A percentile compares a stretch with the other conserved stretches of the same genome.
These are phyloP conservation scores for Pseudogymnoascus verrucosus DNA, from an alignment of 2,329 filamentous ascomycete genomes.

Conservation along the genomic window DNA sequence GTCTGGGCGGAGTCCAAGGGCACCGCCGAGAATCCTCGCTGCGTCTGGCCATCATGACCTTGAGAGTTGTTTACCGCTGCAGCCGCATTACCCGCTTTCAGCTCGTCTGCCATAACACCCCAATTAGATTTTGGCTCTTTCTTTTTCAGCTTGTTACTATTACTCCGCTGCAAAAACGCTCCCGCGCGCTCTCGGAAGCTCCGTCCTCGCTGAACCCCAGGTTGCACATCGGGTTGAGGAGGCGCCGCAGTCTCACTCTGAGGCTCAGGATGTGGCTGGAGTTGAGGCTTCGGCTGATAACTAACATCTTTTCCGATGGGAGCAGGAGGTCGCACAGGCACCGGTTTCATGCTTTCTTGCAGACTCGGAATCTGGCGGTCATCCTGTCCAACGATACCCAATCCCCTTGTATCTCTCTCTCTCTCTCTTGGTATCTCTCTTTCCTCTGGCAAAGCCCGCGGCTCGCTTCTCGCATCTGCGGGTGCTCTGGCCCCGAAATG, in stretches of 20 bases:
- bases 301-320: slow-evolving; percentile 17
- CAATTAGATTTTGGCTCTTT: slow-evolving; percentile 22
- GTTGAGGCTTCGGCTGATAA: background rate
- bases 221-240: background rate
- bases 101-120: background rate
- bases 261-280: background rate
- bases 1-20: background rate
- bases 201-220: slow-evolving; percentile 39
- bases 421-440: slow-evolving; percentile 8
- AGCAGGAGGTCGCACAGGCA: slow-evolving; percentile 12
- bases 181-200: slow-evolving; percentile 49
- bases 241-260: background rate
- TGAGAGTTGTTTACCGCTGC: background rate
- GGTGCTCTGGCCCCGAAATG: slow-evolving; percentile 26
- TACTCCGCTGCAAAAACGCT: slow-evolving; percentile 38
- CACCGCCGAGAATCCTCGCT: background rate
- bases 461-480: slow-evolving; percentile 21
- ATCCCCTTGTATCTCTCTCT: slow-evolving; percentile 10
- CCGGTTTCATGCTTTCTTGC: slow-evolving; percentile 22
- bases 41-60: background rate
- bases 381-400: background rate
- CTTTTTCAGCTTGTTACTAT: slow-evolving; percentile 53
- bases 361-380: background rate
- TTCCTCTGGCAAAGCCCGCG: slow-evolving; percentile 21
- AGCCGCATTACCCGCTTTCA: background rate